Evolutionary conservation across 441 rosid genomes (phyloP).

Genomic region (Sinapis alba): DNA sequence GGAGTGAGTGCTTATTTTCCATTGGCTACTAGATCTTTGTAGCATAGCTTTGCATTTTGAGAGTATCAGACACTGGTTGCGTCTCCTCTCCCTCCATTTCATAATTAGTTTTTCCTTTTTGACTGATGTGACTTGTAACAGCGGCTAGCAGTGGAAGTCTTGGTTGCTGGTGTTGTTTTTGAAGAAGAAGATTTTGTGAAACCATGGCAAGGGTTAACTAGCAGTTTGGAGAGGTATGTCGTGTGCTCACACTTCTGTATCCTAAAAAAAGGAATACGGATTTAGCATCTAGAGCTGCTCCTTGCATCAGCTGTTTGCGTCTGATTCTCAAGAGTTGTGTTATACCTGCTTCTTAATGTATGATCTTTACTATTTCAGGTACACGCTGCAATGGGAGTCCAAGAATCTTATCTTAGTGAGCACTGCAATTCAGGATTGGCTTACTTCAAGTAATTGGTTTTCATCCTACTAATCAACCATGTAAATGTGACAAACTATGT

Average conservation of each 20-base stretch:
- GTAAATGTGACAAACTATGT: slow-evolving; percentile 10
- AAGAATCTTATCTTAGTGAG: slow-evolving; percentile 83
- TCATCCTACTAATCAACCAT: slow-evolving; percentile 28
- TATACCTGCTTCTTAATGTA: slow-evolving; percentile 5
- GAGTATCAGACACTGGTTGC: neutral
- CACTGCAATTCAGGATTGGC: slow-evolving; percentile 95
- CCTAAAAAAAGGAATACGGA: neutral
- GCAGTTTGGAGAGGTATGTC: slow-evolving; percentile 76
- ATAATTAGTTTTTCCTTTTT: neutral
- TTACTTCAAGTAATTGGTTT: slow-evolving; percentile 83
- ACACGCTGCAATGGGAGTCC: slow-evolving; percentile 93
- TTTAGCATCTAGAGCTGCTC: neutral
- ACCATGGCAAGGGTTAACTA: slow-evolving; percentile 88
- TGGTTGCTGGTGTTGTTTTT: slow-evolving; percentile 78
- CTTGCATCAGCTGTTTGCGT: neutral
- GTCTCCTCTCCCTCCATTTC: neutral
- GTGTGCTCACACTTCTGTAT: slow-evolving; percentile 1
- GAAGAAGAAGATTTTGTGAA: slow-evolving; percentile 66
- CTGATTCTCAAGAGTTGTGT: slow-evolving; percentile 12
- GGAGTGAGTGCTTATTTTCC: slow-evolving; percentile 64
- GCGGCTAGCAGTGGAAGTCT: slow-evolving; percentile 88
- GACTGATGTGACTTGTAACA: slow-evolving; percentile 40
- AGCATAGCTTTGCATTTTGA: slow-evolving; percentile 11
- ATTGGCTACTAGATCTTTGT: slow-evolving; percentile 3
- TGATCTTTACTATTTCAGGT: slow-evolving; percentile 49